Evolutionary conservation across 2,329 filamentous ascomycete species (phyloP), one percentile per base, ranked within the genome.

Genomic region (Neonectria sp.): DNA sequence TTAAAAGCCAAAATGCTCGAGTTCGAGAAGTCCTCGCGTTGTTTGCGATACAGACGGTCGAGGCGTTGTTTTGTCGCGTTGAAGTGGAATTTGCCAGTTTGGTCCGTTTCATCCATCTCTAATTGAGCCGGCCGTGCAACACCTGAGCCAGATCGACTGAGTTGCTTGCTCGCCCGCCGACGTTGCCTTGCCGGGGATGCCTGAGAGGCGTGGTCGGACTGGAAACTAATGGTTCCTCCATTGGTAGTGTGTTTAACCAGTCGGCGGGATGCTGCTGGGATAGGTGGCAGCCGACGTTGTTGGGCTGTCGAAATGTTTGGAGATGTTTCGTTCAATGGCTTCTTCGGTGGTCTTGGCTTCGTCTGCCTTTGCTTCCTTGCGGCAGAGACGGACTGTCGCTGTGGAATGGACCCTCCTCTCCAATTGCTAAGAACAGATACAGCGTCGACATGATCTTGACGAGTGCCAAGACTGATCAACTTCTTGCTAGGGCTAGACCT

Each of bases 371-470:
- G 48, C 60, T 71, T 71, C 25, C 67, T 70, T 6, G 74, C 73
- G 29, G 69, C 66, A 35, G 79, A 77, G 12, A 82, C 79, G 4
- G 78, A 76, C 33, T 66, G 65, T 31, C 81, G 82, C 52, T 84
- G 86, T 33, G 80, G 79, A 17, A 89, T 88, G 21, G 79, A 82
- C 4, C 88, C 88, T n/a, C 75, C 77, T 72, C 80, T 88, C 90
- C 90, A 92, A 58, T 86, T 80, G 43, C 82, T 79, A 25, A 92
- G 78, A 11, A 88, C 81, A 8, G 83, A 82, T 11, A 84, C 79
- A 2, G 85, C 89, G 74, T 91, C 90, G 21, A 89, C 69, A 66
- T 90, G 89, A 73, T 92, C 90, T 69, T 82, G 81, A n/a, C 88
- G 85, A 33, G 84, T 90, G 25, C 87, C 88, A n/a, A 92, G 80